A percentile compares a stretch with the other conserved stretches of the same genome.
Evolutionary conservation across 345 rosid genomes (phyloP).

Genomic region (Euphorbia peplus): DNA sequence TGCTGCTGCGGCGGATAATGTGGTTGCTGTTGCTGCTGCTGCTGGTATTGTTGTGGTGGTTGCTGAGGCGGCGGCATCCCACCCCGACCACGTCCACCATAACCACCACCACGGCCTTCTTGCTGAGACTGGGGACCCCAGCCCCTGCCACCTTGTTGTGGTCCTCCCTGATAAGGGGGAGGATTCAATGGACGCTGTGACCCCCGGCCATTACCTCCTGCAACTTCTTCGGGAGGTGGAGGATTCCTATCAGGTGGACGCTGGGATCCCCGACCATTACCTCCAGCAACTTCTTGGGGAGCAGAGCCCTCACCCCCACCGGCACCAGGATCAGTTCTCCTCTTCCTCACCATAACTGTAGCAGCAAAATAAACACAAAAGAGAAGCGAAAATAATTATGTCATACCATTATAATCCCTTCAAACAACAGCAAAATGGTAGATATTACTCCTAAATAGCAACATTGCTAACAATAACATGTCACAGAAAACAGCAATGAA

Average conservation of each 20-base stretch:
- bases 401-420: not conserved
- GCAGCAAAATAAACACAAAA: slow-evolving; percentile 17
- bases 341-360: slow-evolving; percentile 74
- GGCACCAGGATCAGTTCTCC: slow-evolving; percentile 49
- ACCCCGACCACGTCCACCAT: slow-evolving; percentile 40
- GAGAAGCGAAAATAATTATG: not conserved
- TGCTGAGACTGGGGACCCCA: not conserved
- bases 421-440: not conserved
- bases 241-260: slow-evolving; percentile 39
- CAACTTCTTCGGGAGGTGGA: slow-evolving; percentile 45
- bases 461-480: not conserved
- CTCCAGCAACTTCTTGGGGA: slow-evolving; percentile 46
- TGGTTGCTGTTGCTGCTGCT: slow-evolving; percentile 38
- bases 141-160: slow-evolving; percentile 33
- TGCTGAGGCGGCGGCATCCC: slow-evolving; percentile 59
- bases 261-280: slow-evolving; percentile 49
- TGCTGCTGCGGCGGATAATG: slow-evolving; percentile 50
- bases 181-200: slow-evolving; percentile 42
- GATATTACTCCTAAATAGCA: not conserved
- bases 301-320: slow-evolving; percentile 70
- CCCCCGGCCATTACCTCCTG: slow-evolving; percentile 47
- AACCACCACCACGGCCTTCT: not conserved
- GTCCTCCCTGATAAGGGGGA: slow-evolving; percentile 18
- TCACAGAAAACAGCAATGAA: not conserved
- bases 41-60: slow-evolving; percentile 33